Evolutionary conservation across 257 asterid genomes (phyloP).

Genomic region (Eucommia ulmoides): DNA sequence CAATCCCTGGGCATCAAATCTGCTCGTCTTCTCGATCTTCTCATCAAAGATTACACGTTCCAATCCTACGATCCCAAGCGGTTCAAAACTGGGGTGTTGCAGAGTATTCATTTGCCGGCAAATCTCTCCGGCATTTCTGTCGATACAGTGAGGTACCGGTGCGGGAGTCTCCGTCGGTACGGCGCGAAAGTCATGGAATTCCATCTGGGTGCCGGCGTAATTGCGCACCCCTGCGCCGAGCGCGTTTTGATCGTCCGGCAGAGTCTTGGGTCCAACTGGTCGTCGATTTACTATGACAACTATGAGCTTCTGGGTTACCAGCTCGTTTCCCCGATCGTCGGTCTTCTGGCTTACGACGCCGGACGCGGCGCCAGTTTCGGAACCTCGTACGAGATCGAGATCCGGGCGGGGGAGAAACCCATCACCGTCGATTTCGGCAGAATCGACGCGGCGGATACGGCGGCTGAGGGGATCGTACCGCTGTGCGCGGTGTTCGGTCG

Average conservation of each 20-base stretch:
- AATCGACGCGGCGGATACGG: constrained; percentile 7
- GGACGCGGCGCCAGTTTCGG: constrained; percentile 16
- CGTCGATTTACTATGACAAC: constrained; percentile 43
- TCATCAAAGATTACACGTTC: constrained; percentile 63
- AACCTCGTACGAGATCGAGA: constrained; percentile 35
- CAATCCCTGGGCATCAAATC: constrained; percentile 48
- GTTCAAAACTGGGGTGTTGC: constrained; percentile 50
- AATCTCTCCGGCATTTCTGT: constrained; percentile 58
- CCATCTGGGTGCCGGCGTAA: constrained; percentile 25
- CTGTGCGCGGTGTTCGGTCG: constrained; percentile 60
- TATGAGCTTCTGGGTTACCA: constrained; percentile 56
- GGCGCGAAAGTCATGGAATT: constrained; percentile 61
- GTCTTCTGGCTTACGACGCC: constrained; percentile 46
- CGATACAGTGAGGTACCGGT: constrained; percentile 40
- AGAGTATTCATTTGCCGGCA: constrained; percentile 36
- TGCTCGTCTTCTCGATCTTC: constrained; percentile 47
- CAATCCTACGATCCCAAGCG: constrained; percentile 26
- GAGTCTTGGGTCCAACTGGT: constrained; percentile 58
- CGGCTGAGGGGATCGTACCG: constrained; percentile 36
- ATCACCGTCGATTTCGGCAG: constrained; percentile 48
- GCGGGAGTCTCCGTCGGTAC: constrained; percentile 72
- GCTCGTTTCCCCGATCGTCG: constrained; percentile 59
- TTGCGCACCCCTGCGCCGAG: constrained; percentile 36
- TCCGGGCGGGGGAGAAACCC: constrained; percentile 28
- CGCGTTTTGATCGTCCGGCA: constrained; percentile 51